A percentile compares a stretch with the other conserved stretches of the same genome.
phyloP scores from a whole-genome alignment of 2,329 filamentous ascomycete species.

The Colletotrichum siamense region DNA sequence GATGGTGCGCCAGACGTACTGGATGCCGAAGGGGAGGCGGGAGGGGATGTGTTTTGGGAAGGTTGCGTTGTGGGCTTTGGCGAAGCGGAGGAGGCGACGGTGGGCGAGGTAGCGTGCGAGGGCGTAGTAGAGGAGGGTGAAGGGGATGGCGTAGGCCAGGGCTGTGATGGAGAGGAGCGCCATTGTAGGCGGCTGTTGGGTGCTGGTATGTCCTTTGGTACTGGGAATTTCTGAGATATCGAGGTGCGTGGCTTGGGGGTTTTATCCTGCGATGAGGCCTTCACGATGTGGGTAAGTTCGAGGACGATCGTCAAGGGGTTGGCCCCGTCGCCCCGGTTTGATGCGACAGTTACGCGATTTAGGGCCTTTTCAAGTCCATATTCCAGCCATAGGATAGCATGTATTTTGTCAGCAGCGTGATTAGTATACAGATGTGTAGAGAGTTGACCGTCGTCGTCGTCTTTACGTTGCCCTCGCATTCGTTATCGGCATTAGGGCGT shows the following conservation, averaged over 20 bases:
- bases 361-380: neutral
- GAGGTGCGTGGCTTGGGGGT: neutral
- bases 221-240: neutral
- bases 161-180: neutral
- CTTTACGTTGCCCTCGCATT: neutral
- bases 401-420: neutral
- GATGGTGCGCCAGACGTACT: neutral
- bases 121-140: neutral
- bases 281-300: neutral
- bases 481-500: neutral
- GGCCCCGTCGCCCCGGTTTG: neutral
- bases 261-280: neutral
- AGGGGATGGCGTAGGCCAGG: neutral
- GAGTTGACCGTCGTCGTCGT: neutral
- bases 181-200: neutral
- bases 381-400: neutral
- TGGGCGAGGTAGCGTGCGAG: neutral
- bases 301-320: neutral
- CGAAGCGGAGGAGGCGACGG: conserved; percentile 6
- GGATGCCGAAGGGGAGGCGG: conserved; percentile 1
- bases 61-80: neutral
- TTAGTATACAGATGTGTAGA: neutral
- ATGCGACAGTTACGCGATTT: neutral
- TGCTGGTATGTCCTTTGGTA: neutral
- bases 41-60: conserved; percentile 1